These are phyloP conservation scores for Aspergillus egyptiacus DNA, from an alignment of 495 filamentous ascomycete genomes.

Conservation along the genomic window DNA sequence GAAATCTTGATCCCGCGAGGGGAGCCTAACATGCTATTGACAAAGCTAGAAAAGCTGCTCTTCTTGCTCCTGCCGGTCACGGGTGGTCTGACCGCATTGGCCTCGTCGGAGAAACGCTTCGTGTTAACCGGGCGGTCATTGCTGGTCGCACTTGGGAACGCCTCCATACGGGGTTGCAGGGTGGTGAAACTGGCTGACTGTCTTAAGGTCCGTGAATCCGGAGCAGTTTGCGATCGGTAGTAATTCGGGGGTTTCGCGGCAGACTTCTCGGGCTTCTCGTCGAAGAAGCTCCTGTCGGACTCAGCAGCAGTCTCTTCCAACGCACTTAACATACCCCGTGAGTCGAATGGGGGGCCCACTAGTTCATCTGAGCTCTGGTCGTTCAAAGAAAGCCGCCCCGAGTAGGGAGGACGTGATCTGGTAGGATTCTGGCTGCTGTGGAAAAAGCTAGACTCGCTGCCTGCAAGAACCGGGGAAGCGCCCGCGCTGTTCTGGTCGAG, in stretches of 20 bases:
- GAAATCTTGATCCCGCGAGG: constrained; percentile 90
- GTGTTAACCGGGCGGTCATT: constrained; percentile 45
- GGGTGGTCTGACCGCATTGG: constrained; percentile 50
- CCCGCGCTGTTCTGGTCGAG: constrained; percentile 42
- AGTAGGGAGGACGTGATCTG: constrained; percentile 32
- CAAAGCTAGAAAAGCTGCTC: constrained; percentile 87
- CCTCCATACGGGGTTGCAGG: constrained; percentile 54
- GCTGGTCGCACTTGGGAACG: constrained; percentile 32
- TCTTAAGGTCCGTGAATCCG: constrained; percentile 58
- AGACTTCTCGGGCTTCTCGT: constrained; percentile 11
- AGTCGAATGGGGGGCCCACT: constrained; percentile 63
- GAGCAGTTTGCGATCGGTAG: constrained; percentile 51
- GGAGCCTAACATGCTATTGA: constrained; percentile 87
- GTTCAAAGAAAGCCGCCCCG: constrained; percentile 49
- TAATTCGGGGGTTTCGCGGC: constrained; percentile 41
- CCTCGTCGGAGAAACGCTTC: constrained; percentile 85
- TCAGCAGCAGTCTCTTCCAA: constrained; percentile 54
- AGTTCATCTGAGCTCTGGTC: constrained; percentile 65
- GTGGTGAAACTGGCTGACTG: constrained; percentile 78
- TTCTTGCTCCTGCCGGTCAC: constrained; percentile 70
- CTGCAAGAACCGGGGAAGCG: constrained; percentile 42
- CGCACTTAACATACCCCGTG: constrained; percentile 60
- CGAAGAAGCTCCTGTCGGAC: constrained; percentile 30
- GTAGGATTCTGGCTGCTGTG: constrained; percentile 26
- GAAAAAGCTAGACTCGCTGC: constrained; percentile 36